These are phyloP conservation scores for Aspergillus arachidicola DNA, from an alignment of 2,329 filamentous ascomycete species.

Conservation along the genomic window DNA sequence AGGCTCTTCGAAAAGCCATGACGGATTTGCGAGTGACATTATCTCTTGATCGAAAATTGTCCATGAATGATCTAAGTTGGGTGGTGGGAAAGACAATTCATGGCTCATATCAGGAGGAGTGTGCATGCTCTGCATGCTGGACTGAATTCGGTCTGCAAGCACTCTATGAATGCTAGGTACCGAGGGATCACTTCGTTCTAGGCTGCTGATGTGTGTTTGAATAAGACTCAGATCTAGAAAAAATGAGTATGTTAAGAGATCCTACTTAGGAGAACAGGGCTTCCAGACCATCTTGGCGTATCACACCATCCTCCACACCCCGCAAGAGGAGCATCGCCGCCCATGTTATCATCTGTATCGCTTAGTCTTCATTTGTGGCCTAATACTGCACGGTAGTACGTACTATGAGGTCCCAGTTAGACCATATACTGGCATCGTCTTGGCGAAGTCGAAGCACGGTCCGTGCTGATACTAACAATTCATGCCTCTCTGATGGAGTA, in stretches of 20 bases:
- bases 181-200: slow-evolving; percentile 25
- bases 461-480: slow-evolving; percentile 32
- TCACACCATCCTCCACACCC: slow-evolving; percentile 32
- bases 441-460: slow-evolving; percentile 31
- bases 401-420: slow-evolving; percentile 36
- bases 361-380: not conserved
- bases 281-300: slow-evolving; percentile 30
- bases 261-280: not conserved
- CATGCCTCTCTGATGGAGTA: slow-evolving; percentile 28
- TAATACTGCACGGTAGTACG: not conserved
- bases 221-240: slow-evolving; percentile 27
- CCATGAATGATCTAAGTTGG: slow-evolving; percentile 30
- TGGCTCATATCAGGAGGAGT: slow-evolving; percentile 29
- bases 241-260: not conserved
- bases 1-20: slow-evolving; percentile 29
- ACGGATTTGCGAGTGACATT: slow-evolving; percentile 31
- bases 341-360: slow-evolving; percentile 32
- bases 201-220: slow-evolving; percentile 28
- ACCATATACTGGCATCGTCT: slow-evolving; percentile 35
- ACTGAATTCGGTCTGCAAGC: slow-evolving; percentile 29
- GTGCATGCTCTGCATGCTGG: slow-evolving; percentile 32
- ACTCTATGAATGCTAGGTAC: slow-evolving; percentile 29
- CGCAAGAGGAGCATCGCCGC: slow-evolving; percentile 30
- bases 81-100: slow-evolving; percentile 21
- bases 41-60: slow-evolving; percentile 36